Conservation (phyloP, 2,329 filamentous ascomycete genomes). For the Aspergillus ustus region DNA sequence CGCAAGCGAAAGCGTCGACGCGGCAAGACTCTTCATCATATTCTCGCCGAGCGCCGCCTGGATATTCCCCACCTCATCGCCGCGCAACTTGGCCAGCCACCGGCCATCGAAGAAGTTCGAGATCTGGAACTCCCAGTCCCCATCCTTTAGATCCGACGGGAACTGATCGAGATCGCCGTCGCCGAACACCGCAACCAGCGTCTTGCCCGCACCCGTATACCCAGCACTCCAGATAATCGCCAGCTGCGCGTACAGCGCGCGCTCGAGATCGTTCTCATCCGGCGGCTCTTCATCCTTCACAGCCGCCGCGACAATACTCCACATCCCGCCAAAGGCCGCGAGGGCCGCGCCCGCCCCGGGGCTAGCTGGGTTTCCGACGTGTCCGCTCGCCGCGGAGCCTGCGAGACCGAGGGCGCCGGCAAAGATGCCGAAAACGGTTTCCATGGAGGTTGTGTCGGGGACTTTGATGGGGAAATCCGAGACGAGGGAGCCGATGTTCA, state of each 20-base stretch:
- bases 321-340: neutral
- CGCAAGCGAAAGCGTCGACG: neutral
- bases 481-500: neutral
- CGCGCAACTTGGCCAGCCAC: neutral
- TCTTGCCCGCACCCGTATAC: neutral
- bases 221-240: neutral
- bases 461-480: neutral
- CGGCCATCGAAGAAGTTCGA: slow-evolving; percentile 3
- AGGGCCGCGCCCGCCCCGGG: neutral
- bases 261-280: neutral
- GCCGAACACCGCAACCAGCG: neutral
- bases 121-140: neutral
- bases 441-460: neutral
- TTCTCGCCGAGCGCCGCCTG: neutral
- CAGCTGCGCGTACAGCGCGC: neutral
- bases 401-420: neutral
- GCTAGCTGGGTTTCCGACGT: neutral
- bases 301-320: neutral
- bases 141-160: neutral
- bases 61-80: neutral
- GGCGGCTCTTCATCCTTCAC: neutral
- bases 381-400: neutral
- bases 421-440: neutral
- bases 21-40: neutral
- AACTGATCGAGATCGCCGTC: neutral